Conservation (phyloP, 1,284 basidiomycete species). For the Prillingera fragicola region DNA sequence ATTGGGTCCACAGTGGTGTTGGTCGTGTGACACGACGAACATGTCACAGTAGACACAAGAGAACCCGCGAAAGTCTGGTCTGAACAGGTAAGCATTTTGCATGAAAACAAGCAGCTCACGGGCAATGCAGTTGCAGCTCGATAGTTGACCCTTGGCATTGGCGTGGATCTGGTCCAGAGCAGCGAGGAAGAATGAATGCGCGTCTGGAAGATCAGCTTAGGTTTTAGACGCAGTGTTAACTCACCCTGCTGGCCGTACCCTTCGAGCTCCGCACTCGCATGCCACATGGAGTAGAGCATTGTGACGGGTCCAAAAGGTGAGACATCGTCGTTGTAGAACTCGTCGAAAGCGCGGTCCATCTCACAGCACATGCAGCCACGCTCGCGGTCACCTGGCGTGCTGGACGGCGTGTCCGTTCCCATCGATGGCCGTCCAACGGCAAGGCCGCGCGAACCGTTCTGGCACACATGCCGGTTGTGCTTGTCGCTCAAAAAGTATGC, state of each 20-base stretch:
- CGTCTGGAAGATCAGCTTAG: constrained; percentile 23
- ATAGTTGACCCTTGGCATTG: constrained; percentile 59
- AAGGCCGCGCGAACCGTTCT: constrained; percentile 30
- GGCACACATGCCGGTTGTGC: constrained; percentile 42
- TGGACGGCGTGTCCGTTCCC: constrained; percentile 2
- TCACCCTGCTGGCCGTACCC: constrained; percentile 83
- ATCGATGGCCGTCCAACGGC: constrained; percentile 31
- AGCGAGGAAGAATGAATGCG: constrained; percentile 64
- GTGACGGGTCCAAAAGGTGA: constrained; percentile 73
- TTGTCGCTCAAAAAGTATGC: constrained; percentile 82
- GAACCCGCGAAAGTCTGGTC: constrained; percentile 82
- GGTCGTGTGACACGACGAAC: constrained; percentile 65
- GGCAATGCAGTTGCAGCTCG: constrained; percentile 77
- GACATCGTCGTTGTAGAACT: constrained; percentile 70
- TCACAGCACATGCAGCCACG: constrained; percentile 84
- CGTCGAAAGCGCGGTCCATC: constrained; percentile 84
- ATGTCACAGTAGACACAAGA: constrained; percentile 82
- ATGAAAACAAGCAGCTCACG: constrained; percentile 44
- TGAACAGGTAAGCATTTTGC: constrained; percentile 4
- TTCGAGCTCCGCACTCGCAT: constrained; percentile 71
- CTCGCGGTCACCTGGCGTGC: constrained; percentile 45
- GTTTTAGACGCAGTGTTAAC: constrained; percentile 15
- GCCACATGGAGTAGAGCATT: constrained; percentile 83
- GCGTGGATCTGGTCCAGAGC: constrained; percentile 76
- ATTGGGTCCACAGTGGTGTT: constrained; percentile 82